Base-by-base conservation (phyloP, 352 stramenopile genomes). In the Hyaloperonospora brassicae region DNA sequence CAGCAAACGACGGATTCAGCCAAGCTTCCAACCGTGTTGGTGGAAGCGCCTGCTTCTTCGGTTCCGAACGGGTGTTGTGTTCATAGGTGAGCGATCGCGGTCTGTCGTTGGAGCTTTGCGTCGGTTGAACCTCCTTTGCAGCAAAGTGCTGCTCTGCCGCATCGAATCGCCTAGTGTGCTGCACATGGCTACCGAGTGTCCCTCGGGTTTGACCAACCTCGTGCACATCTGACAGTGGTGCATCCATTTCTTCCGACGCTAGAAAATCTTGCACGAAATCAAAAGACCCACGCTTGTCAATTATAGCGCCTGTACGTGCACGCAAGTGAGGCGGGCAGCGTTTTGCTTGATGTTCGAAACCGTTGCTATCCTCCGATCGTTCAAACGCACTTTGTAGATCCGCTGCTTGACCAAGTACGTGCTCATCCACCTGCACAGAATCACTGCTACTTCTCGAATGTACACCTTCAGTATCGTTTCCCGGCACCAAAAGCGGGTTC, bases 121-220 rank as follows among this genome's bases (percentile, higher is more conserved):
- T 43, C 38, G 31, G 34, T n/a, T 27, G 31, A 43, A 17, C 22
- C 21, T 64, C 35, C 24, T 56, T 62, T 13, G 42, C 30, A 38
- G 57, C 52, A 59, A 66, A 66, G 6, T 67, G 34, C n/a, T 60
- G 64, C 43, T 69, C 64, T 57, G 64, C 61, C 45, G 50, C 50
- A 57, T 67, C 46, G 55, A 70, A 73, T 27, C 61, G 64, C 10
- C 46, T 43, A 27, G 50, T 48, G n/a, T 64, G 40, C 12, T 64
- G 44, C 9, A 57, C 57, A 43, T 55, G 42, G n/a, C 11, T 34
- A 24, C 44, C 34, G 27, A 22, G 44, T 12, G 45, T 14, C 11
- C 60, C 44, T 13, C 59, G 45, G 11, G 21, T 6, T 17, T 58
- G 52, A 12, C 1, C 13, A 27, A 27, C 43, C 7, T 40, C 23